Conservation (phyloP, 2,329 filamentous ascomycete genomes). For the Fusarium sp. region DNA sequence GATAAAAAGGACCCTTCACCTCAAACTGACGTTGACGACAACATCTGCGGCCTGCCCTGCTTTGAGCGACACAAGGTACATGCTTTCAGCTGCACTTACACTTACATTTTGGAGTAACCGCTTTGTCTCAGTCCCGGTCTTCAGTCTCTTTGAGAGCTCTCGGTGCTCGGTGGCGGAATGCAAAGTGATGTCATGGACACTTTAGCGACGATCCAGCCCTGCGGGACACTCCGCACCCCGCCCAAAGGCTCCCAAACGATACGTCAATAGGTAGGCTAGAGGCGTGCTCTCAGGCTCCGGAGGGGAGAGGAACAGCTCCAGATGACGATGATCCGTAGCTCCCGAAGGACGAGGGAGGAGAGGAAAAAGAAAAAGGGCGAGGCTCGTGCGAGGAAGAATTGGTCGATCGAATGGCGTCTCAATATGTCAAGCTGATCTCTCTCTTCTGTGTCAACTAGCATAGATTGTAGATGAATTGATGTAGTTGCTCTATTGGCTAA, state of each 20-base stretch:
- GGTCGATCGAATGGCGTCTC: constrained; percentile 13
- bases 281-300: not conserved
- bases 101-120: constrained; percentile 29
- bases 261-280: constrained; percentile 14
- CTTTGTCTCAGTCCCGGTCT: constrained; percentile 13
- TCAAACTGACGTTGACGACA: constrained; percentile 47
- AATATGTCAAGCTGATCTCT: not conserved
- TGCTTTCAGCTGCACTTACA: constrained; percentile 27
- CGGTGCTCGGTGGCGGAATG: constrained; percentile 47
- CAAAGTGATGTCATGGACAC: constrained; percentile 54
- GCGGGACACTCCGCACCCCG: constrained; percentile 41
- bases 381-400: constrained; percentile 10
- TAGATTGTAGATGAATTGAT: constrained; percentile 1
- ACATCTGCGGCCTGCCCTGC: constrained; percentile 37
- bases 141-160: constrained; percentile 11
- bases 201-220: constrained; percentile 33
- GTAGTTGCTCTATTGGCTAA: constrained; percentile 8
- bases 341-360: constrained; percentile 6
- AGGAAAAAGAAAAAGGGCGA: not conserved
- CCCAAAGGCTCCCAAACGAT: constrained; percentile 13
- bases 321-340: constrained; percentile 33
- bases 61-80: constrained; percentile 31
- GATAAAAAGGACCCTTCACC: constrained; percentile 11
- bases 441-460: not conserved
- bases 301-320: not conserved